Base-by-base conservation (phyloP, 192 early-diverging fungal species). In the Gaertneriomyces sp. region DNA sequence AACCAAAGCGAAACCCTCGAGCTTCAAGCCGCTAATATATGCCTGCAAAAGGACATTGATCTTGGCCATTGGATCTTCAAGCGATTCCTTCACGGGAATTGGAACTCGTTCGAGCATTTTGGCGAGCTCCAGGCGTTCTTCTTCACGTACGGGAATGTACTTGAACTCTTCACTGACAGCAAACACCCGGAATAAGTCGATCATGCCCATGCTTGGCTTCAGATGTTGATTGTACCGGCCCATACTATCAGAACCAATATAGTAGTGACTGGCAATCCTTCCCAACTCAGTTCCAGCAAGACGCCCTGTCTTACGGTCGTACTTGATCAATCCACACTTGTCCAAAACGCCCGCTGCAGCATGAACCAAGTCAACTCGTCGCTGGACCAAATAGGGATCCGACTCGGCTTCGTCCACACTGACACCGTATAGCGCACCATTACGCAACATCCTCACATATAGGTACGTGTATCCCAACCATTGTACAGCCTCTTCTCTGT, bases 381-480 rank as follows among this genome's bases (percentile, higher is more conserved):
- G 90, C 66, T 91, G 89, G 51, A 84, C 80, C 69, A 98, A 76
- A 52, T 85, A 85, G 38, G 87, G 86, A 65, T 99, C 92, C 9
- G 86, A 88, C 12, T 84, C 87, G 0, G 77, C 75, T 20, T 89
- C 90, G 42, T 90, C 93, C 5, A 71, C 45, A 0, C 57, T 66
- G 14, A 97, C 82, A 14, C 91, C 88, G 68, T 99, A 98, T 25
- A 98, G 70, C 3, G 83, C 61, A 7, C 92, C 93, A 66, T 96
- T 94, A 46, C 91, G 79, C 64, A 93, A 78, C 97, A 99, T 98
- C 42, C 97, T 88, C 42, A 99, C 91, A 66, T 93, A 98, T 44
- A 96, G 76, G 68, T 98, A 99, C 10, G 94, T 91, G 73, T 96
- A 95, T 9, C 91, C 90, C 14, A 99, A 77, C 96, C 96, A 99